Evolutionary conservation across 306 rosid species (phyloP), one percentile per base, ranked within the genome.

Genomic region (Boehmeria nivea): DNA sequence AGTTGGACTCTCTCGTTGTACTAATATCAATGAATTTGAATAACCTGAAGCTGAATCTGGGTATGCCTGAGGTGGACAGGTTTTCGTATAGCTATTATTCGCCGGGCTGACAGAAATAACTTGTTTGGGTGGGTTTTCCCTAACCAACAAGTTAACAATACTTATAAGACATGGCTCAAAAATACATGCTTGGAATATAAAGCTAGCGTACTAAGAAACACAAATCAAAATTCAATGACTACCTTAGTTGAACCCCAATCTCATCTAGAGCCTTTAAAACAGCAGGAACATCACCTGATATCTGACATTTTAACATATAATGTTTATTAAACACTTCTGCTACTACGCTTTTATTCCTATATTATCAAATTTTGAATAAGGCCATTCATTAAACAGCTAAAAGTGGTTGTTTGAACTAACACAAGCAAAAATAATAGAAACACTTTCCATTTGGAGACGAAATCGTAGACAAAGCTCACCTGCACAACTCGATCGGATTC

Each of bases 401-500:
- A 1, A 21, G 15, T 22, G 16, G 23, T 21, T 22, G 14, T 33
- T 38, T 51, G 22, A 34, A 24, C 50, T 28, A 14, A 43, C 16
- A 20, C 46, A 6, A 45, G 52, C 36, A 2, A 26, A 18, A 37
- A 1, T n/a, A n/a, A n/a, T n/a, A 24, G 1, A 46, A 11, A 6
- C 54, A 27, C 12, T 9, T 1, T 8, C 16, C 22, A 1, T n/a
- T 46, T 46, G 7, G 14, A 57, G n/a, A 24, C 37, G 11, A 39
- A n/a, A n/a, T n/a, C n/a, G n/a, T n/a, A n/a, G n/a, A n/a, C n/a
- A n/a, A n/a, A n/a, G n/a, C n/a, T 57, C 59, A 90, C 97, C 82
- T 90, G 97, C 15, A 90, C 91, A 61, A 90, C 91, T 66, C 97
- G 79, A 66, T 90, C 97, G n/a, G 97, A 86, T 74, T 86, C 95